These are phyloP conservation scores for Talaromyces verruculosus DNA, from an alignment of 2,329 filamentous ascomycete species.

Conservation along the genomic window DNA sequence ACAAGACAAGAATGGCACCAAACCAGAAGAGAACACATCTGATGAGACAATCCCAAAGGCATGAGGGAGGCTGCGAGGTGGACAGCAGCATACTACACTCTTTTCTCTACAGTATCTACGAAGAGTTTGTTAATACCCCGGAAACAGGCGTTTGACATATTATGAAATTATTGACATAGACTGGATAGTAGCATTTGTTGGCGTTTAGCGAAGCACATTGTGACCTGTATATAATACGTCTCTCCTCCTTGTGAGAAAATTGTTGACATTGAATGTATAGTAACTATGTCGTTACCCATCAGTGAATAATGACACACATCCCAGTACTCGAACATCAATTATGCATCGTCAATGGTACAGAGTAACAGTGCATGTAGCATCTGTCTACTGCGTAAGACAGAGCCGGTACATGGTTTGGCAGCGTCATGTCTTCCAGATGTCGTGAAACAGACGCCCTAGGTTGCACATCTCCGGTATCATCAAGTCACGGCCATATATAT, in stretches of 20 bases:
- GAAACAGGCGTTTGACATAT: conserved; percentile 10
- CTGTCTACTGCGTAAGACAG: background rate
- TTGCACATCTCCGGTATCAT: background rate
- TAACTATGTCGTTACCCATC: background rate
- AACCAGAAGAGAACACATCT: background rate
- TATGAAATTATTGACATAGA: conserved; percentile 9
- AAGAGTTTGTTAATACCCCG: conserved; percentile 9
- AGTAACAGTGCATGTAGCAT: background rate
- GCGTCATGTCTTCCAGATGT: too few species aligned
- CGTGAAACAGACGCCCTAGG: too few species aligned
- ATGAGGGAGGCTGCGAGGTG: background rate
- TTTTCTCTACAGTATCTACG: background rate
- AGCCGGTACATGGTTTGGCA: background rate
- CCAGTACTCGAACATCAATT: background rate
- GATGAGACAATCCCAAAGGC: conserved; percentile 8
- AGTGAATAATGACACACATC: background rate
- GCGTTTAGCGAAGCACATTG: conserved; percentile 13
- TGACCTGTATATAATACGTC: conserved; percentile 9
- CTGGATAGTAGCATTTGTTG: conserved; percentile 16
- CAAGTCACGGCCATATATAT: background rate
- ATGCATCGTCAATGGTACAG: background rate
- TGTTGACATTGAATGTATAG: background rate
- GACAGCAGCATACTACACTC: background rate
- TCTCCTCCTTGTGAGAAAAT: conserved; percentile 13
- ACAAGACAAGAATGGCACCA: conserved; percentile 2